These are phyloP conservation scores for Scheffersomyces cryptocercus DNA, from an alignment of 1,139 yeast genomes.

Conservation along the genomic window DNA sequence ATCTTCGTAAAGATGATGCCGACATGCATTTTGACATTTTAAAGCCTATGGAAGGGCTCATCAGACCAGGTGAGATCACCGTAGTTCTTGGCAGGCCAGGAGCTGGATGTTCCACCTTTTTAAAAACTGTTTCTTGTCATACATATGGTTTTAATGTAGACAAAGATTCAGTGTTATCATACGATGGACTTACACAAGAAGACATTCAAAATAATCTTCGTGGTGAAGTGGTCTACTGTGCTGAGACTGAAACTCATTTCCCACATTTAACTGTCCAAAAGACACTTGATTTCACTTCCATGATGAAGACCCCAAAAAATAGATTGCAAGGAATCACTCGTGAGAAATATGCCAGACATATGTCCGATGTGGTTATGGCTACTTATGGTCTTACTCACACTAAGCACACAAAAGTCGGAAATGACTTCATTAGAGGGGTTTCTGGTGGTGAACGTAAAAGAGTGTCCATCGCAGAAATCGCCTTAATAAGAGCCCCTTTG, in stretches of 20 bases:
- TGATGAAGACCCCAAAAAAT: conserved; percentile 64
- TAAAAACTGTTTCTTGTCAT: conserved; percentile 9
- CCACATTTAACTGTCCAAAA: conserved; percentile 74
- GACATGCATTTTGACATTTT: conserved; percentile 8
- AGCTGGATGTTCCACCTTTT: conserved; percentile 11
- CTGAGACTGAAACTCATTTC: conserved; percentile 71
- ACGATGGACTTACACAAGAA: conserved; percentile 49
- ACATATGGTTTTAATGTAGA: conserved; percentile 10
- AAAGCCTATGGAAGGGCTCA: conserved; percentile 11
- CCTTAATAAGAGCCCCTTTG: conserved; percentile 60
- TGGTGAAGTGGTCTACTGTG: conserved; percentile 73
- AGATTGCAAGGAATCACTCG: conserved; percentile 61
- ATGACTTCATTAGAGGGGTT: conserved; percentile 73
- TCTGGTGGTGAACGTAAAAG: conserved; percentile 87
- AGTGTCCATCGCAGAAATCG: conserved; percentile 73
- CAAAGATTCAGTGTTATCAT: conserved; percentile 18
- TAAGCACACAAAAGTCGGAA: conserved; percentile 69
- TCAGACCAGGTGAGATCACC: conserved; percentile 10
- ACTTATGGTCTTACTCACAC: conserved; percentile 71
- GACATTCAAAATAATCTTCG: conserved; percentile 55
- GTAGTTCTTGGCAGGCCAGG: conserved; percentile 14
- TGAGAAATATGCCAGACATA: conserved; percentile 57
- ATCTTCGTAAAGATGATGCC: background rate
- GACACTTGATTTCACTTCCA: conserved; percentile 66
- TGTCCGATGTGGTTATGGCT: conserved; percentile 71